Conservation (phyloP, 257 asterid genomes). For the Solanum appendiculatum region DNA sequence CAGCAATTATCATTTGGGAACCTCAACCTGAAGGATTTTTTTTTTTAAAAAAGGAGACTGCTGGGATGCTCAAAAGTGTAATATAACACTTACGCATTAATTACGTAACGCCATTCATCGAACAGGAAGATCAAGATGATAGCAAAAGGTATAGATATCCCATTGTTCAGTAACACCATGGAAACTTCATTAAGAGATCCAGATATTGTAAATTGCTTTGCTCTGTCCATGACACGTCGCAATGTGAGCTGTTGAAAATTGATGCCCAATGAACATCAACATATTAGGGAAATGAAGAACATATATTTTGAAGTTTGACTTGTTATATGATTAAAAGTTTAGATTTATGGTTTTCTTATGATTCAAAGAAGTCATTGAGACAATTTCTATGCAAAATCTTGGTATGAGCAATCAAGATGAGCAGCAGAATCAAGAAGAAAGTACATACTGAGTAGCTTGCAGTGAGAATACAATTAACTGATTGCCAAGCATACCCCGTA, state of each 20-base stretch:
- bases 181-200: slow-evolving; percentile 45
- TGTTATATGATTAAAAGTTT: neutral
- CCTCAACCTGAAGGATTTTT: neutral
- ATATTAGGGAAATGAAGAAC: neutral
- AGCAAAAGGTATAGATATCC: slow-evolving; percentile 38
- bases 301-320: neutral
- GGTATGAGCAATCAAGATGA: neutral
- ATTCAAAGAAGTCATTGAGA: neutral
- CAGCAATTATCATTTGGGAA: neutral
- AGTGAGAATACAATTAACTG: slow-evolving; percentile 30
- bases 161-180: slow-evolving; percentile 42
- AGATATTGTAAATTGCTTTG: slow-evolving; percentile 34
- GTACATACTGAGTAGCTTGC: slow-evolving; percentile 42
- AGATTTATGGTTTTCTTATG: neutral
- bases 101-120: slow-evolving; percentile 33
- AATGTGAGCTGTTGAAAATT: slow-evolving; percentile 32
- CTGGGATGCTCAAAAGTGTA: neutral
- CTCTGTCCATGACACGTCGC: slow-evolving; percentile 43
- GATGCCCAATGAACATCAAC: neutral
- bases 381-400: neutral
- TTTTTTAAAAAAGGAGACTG: neutral
- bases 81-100: slow-evolving; percentile 16
- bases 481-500: slow-evolving; percentile 36
- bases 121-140: slow-evolving; percentile 27
- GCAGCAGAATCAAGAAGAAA: neutral